Base-by-base conservation (phyloP, 306 rosid species). In the Canavalia gladiata region DNA sequence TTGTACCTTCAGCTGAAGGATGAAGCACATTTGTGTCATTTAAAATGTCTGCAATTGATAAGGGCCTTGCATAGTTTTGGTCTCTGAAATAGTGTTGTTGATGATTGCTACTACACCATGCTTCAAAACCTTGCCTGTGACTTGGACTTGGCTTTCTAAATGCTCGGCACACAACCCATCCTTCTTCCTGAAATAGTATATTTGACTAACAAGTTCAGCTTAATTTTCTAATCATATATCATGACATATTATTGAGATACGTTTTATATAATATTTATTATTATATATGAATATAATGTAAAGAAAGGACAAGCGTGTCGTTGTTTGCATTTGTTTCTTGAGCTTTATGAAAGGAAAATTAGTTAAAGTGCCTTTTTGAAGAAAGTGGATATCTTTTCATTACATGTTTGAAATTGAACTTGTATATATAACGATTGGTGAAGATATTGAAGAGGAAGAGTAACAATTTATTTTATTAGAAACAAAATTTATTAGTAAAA, bases 101-200 rank as follows among this genome's bases (percentile, higher is more conserved):
- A 58, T 59, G 60, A 10, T 9, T 72, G 37, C 77, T 49, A 34
- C 31, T 83, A 35, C 84, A 84, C 98, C 93, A 91, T 62, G 86
- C 77, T 50, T 92, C 96, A 78, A 63, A 89, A 2, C 83, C 87
- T 86, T 77, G 98, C 82, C 89, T 92, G 35, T 92, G 96, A 67
- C 84, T 92, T 28, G 98, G 94, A 68, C 81, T 86, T 8, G 98
- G 97, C 78, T 94, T 94, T 66, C 74, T 78, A 72, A 94, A 94
- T 83, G 98, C 98, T 51, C 96, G 68, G 77, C 98, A 92, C 30
- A 94, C 98, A 39, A 90, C 98, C 98, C 98, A 94, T 60, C 98
- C 98, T 90, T 94, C 98, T 92, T 94, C 98, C 98, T 94, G 92
- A 84, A 87, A 0, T 29, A 18, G 2, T 12, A 34, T 31, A 9